Base-by-base conservation (phyloP, 192 early-diverging fungal species). In the Glomus cerebriforme region DNA sequence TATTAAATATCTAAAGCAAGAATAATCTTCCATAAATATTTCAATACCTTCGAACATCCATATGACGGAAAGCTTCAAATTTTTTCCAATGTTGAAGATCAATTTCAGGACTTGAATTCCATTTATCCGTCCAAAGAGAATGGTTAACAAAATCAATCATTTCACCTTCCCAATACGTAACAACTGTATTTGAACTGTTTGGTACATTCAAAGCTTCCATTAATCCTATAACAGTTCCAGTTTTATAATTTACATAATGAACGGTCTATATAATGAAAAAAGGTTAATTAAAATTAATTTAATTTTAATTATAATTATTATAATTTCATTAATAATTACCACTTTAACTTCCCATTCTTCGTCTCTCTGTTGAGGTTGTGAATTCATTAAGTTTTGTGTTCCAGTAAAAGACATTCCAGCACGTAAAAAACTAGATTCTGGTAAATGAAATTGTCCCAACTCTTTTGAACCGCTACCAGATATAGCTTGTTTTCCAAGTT, bases 131-230 rank as follows among this genome's bases (percentile, higher is more conserved):
- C 80, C 85, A 81, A 49, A 89, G 83, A 54, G 78, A 82, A 58
- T 87, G 81, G 66, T 88, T 88, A 67, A 85, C 84, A 84, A 92
- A 91, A 78, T 92, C 91, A 34, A 92, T 73, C 29, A 92, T 85
- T 80, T 92, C 91, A 80, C 91, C 91, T 75, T 90, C 88, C 91
- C 91, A 92, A 63, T 78, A 87, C 1, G 91, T 92, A 37, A 87
- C 85, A 9, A 90, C 87, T 7, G 79, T 83, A 35, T 81, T 81
- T 17, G 81, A 81, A 62, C 87, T 85, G 49, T 80, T 75, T 6
- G 87, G 88, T 32, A 91, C 88, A 74, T 90, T 87, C 39, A 90
- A 83, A 3, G 90, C 87, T 67, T 83, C 85, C 91, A 92, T 92
- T 72, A 88, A 77, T 1, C 91, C 91, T 75, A 73, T 82, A 19